Base-by-base conservation (phyloP, 768 basidiomycete species). In the Galerina sulciceps region DNA sequence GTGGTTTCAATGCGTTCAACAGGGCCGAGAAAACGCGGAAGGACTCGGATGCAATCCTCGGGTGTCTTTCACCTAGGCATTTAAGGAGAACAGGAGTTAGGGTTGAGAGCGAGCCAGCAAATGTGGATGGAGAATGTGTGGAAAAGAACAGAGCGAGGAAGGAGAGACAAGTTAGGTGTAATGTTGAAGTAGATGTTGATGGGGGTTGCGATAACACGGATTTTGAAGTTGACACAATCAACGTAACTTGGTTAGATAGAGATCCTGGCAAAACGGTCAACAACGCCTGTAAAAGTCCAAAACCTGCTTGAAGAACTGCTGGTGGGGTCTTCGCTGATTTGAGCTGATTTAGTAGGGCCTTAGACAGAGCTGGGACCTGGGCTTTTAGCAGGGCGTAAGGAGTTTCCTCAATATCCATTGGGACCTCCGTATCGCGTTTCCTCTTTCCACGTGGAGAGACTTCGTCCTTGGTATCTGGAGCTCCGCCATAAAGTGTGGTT, bases 1-100 rank as follows among this genome's bases (percentile, higher is more conserved):
- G 72, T 1, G 93, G 93, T 47, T 89, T 87, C 38, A 90, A 75
- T 2, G 91, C 82, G 61, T 84, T 87, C 31, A 97, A 80, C 6
- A 99, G 77, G 1, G 94, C 82, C 2, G 94, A 93, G 66, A 93
- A 94, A 1, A 89, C 90, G 37, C 86, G 85, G 82, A 99, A 94
- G 0, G 94, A 84, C 67, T 96, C 94, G 2, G 94, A 88, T 5
- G 87, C 89, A 59, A 98, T 85, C 59, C 94, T 88, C 36, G 96
- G 96, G 69, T 95, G 92, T 63, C 89, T 88, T 72, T 99, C 95
- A 17, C 77, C 76, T 46, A 93, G 78, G 10, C 88, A 85, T 55
- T 85, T 85, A 41, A 95, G 82, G 38, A 99, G 82, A 13, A 87
- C 84, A 1, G 91, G 87, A 0, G 88, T 88, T 37, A 99, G 77